Evolutionary conservation across 2,329 filamentous ascomycete species (phyloP), one percentile per base, ranked within the genome.

Genomic region (Ascochyta pisi): DNA sequence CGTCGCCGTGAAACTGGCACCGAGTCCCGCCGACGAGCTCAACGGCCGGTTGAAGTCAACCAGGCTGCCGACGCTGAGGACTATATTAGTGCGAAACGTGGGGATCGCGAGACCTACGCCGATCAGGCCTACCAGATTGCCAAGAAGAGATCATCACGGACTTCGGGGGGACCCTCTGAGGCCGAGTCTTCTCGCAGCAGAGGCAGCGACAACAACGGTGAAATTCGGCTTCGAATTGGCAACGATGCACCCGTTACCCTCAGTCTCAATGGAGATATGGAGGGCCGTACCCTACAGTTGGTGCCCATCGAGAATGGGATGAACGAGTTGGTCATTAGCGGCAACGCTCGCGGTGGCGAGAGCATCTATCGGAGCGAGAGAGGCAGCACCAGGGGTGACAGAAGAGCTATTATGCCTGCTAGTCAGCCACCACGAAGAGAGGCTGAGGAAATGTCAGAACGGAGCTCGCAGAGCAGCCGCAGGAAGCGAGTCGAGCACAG

Each of bases 211-310:
- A 66, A 60, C 37, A 68, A 69, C 29, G 72, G 71, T 16, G 73
- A 75, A 50, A 73, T 76, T 44, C 71, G 71, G 31, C 67, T 76
- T 23, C 66, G 68, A n/a, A 65, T 76, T 12, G 71, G 71, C 50
- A 66, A 69, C 16, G 66, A 70, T 24, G 66, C 68, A 22, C 67
- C 68, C 27, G 61, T 74, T 31, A 73, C 65, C 35, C 62, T 76
- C 33, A 67, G 69, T 19, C 68, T 76, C 50, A 70, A 69, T 35
- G 74, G 74, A 27, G 72, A 76, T 29, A 75, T 74, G 69, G 73
- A 76, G 48, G 73, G 73, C 13, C 73, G 74, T 45, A 73, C 65
- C 9, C 59, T 76, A 24, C 66, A 66, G n/a, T 55, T 76, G 37
- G 60, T 70, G 23, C 72, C 71, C 34, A 22, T 16, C 8, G 73